Conservation (phyloP, 257 asterid species). For the Ligustrum vulgare region DNA sequence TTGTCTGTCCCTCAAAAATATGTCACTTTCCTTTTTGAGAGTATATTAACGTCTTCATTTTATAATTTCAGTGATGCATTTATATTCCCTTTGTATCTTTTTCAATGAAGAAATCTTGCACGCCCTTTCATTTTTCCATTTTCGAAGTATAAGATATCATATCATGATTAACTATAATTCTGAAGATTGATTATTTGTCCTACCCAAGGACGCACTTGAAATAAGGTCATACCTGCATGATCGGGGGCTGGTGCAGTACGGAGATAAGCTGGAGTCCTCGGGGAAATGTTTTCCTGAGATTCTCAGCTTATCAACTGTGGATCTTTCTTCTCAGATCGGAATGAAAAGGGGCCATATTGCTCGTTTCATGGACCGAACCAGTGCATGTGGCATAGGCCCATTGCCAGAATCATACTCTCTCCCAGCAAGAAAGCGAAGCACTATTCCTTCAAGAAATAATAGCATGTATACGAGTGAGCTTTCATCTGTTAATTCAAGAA, state of each 20-base stretch:
- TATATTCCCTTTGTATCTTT: background rate
- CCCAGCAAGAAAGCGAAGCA: constrained; percentile 23
- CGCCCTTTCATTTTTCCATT: background rate
- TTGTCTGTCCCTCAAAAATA: too few species aligned
- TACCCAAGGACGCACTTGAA: constrained; percentile 42
- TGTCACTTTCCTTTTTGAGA: too few species aligned
- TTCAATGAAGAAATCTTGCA: background rate
- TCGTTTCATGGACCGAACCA: constrained; percentile 39
- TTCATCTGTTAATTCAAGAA: constrained; percentile 28
- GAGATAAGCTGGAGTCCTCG: constrained; percentile 35
- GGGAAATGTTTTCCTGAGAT: constrained; percentile 39
- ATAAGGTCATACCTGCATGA: constrained; percentile 52
- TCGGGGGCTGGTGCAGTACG: constrained; percentile 40
- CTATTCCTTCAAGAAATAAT: constrained; percentile 25
- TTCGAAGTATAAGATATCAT: constrained; percentile 1
- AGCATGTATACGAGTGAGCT: constrained; percentile 30
- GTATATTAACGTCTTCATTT: too few species aligned
- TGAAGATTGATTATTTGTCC: background rate
- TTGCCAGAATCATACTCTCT: constrained; percentile 20
- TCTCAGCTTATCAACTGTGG: constrained; percentile 28
- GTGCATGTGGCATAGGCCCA: constrained; percentile 19
- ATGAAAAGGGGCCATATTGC: constrained; percentile 47
- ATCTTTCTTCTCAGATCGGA: constrained; percentile 34
- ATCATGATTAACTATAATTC: constrained; percentile 3
- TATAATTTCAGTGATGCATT: background rate